Conservation (phyloP, 495 filamentous ascomycete species). For the Lineolata rhizophorae region DNA sequence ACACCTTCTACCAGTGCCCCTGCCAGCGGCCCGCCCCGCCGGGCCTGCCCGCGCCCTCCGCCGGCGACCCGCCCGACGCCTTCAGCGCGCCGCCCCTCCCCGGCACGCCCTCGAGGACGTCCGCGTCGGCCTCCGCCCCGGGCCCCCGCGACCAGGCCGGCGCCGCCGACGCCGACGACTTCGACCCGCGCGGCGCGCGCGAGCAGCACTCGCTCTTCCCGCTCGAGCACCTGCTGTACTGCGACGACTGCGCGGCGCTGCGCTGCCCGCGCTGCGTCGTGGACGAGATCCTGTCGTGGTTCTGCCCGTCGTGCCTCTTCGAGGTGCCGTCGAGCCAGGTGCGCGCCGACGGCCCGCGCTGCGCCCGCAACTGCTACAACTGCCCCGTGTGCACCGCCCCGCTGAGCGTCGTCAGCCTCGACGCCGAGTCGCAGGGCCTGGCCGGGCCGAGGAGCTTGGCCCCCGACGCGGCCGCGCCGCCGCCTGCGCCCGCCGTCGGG, state of each 20-base stretch:
- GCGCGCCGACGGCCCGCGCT: constrained; percentile 80
- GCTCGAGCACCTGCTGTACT: constrained; percentile 84
- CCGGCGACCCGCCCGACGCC: constrained; percentile 3
- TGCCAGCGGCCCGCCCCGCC: constrained; percentile 43
- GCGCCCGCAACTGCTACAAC: constrained; percentile 82
- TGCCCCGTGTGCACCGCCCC: constrained; percentile 78
- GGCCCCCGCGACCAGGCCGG: too few relatives aligned
- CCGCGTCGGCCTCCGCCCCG: too few relatives aligned
- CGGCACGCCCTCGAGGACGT: too few relatives aligned
- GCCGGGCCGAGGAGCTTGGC: too few relatives aligned
- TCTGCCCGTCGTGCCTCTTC: constrained; percentile 88
- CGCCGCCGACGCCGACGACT: constrained; percentile 58
- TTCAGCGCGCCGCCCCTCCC: constrained; percentile 11
- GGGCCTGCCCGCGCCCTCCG: constrained; percentile 20
- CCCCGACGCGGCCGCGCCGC: too few relatives aligned
- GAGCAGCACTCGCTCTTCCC: constrained; percentile 82
- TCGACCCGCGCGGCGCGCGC: constrained; percentile 64
- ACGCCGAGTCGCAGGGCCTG: too few relatives aligned
- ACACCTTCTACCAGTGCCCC: constrained; percentile 81
- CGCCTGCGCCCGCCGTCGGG: constrained; percentile 11
- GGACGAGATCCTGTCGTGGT: constrained; percentile 86
- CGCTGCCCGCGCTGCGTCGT: constrained; percentile 77
- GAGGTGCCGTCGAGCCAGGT: constrained; percentile 81
- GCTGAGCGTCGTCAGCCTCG: constrained; percentile 46
- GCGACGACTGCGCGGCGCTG: constrained; percentile 90